Base-by-base conservation (phyloP, 2,329 filamentous ascomycete genomes). In the Epichloe coenophiala region DNA sequence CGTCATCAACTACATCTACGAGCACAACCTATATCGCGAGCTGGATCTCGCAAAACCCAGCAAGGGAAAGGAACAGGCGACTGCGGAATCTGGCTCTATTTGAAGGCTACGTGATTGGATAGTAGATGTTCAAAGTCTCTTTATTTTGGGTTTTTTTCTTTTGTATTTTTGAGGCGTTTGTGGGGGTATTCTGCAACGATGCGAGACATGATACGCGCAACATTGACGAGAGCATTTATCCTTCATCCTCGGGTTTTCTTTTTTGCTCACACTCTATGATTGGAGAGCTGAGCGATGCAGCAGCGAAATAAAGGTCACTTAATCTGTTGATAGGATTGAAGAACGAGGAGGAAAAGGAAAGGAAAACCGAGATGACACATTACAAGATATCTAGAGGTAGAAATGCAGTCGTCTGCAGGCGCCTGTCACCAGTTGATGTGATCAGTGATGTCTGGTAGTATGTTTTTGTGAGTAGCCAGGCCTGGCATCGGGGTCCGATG, bases 1-100 rank as follows among this genome's bases (percentile, higher is more conserved):
- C 3, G 86, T 91, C 45, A 85, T 88, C 50, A 71, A 82, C 51
- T 88, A 88, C 61, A 87, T 88, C 54, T 76, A 83, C 51, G 72
- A 84, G 55, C 75, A 86, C 55, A 71, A 74, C 38, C 67, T 88
- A 4, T 88, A 86, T 59, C 70, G 75, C 52, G 80, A 83, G 37
- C 54, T 65, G 35, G 61, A 66, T 31, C 55, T 62, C 36, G 52
- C 56, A 11, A 53, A 44, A n/a, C 47, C 59, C 33, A 51, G 52
- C 21, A 62, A 63, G 48, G 58, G 56, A 39, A 63, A 62, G 53
- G 59, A 56, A 19, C 57, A 47, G 43, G 54, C 27, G 21, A 50
- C 53, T 31, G 59, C 55, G 15, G 58, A 60, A 19, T 54, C 61
- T 17, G 63, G 60, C 56, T 58, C 57, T 39, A 60, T 61, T 45